A percentile compares a stretch with the other conserved stretches of the same genome.
phyloP scores from a whole-genome alignment of 2,329 filamentous ascomycete species.

The Colletotrichum tofieldiae region DNA sequence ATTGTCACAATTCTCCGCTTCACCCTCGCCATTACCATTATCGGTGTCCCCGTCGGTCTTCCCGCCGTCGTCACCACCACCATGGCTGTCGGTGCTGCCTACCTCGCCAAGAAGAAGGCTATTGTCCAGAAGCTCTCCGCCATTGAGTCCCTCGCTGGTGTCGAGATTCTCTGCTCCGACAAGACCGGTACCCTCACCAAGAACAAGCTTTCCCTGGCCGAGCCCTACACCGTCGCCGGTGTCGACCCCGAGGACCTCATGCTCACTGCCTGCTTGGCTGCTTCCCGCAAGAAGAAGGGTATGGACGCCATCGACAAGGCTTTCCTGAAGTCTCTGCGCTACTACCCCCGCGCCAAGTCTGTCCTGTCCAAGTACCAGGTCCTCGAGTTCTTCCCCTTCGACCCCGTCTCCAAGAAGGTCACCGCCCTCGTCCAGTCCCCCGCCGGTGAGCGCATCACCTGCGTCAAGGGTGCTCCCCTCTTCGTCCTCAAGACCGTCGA shows the following conservation, averaged over 20 bases:
- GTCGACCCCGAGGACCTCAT: conserved; percentile 91
- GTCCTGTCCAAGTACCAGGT: conserved; percentile 89
- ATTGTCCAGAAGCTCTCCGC: conserved; percentile 94
- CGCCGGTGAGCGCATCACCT: conserved; percentile 86
- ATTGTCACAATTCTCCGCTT: conserved; percentile 87
- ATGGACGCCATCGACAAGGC: conserved; percentile 96
- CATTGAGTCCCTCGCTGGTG: conserved; percentile 92
- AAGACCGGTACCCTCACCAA: conserved; percentile 95
- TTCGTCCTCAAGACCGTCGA: conserved; percentile 91
- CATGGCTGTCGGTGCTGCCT: conserved; percentile 94
- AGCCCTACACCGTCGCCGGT: conserved; percentile 86
- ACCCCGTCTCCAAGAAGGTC: conserved; percentile 95
- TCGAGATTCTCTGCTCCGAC: conserved; percentile 94
- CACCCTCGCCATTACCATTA: conserved; percentile 90
- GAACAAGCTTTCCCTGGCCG: conserved; percentile 91
- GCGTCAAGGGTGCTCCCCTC: conserved; percentile 92
- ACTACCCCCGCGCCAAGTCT: conserved; percentile 86
- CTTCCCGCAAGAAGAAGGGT: conserved; percentile 95
- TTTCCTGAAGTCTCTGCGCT: conserved; percentile 88
- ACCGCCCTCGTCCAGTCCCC: conserved; percentile 87
- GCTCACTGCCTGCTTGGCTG: conserved; percentile 91
- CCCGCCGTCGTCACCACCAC: conserved; percentile 94
- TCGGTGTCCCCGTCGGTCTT: conserved; percentile 93
- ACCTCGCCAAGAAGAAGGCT: conserved; percentile 92
- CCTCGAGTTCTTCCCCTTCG: conserved; percentile 88